Base-by-base conservation (phyloP, 2,329 filamentous ascomycete genomes). In the Fusarium sulawesiense region DNA sequence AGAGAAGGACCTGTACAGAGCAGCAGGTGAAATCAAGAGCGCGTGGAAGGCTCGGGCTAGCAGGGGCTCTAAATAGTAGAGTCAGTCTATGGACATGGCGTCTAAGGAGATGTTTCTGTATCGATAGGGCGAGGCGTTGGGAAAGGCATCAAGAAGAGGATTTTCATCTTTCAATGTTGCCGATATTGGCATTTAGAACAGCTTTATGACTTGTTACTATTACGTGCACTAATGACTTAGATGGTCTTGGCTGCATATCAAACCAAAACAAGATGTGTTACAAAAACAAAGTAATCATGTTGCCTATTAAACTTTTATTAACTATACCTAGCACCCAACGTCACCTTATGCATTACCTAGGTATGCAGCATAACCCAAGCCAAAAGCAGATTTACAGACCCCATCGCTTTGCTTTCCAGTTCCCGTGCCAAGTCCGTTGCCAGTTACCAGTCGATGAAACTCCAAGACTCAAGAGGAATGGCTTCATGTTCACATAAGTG, bases 1-100 rank as follows among this genome's bases (percentile, higher is more conserved):
- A 0, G 89, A 97, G 80, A 86, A 92, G 60, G 94, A 99, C 76
- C 84, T 99, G 34, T 86, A 94, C 47, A 86, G 82, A 3, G 86
- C 88, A 1, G 92, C 92, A 29, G 87, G 86, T 40, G 83, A 81
- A n/a, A 95, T 98, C 72, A 89, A 92, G 71, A 87, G 91, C 30
- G 90, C 89, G 16, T 97, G 94, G 91, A 97, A 97, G 81, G 84
- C 87, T 58, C 65, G 69, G 29, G 61, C 66, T 13, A 65, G 55
- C 18, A 55, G 55, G 41, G 20, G 54, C n/a, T 41, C 68, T 25
- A 69, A 67, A 45, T 72, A 53, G 93, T 97, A 80, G 83, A 87
- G n/a, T 29, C 37, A 44, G 74, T 32, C 40, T 25, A 37, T 16
- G 40, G 56, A 44, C n/a, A 65, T 51, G 71, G 70, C 65, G 55